Evolutionary conservation across 2,329 filamentous ascomycete species (phyloP).

Genomic region (Colletotrichum phormii): DNA sequence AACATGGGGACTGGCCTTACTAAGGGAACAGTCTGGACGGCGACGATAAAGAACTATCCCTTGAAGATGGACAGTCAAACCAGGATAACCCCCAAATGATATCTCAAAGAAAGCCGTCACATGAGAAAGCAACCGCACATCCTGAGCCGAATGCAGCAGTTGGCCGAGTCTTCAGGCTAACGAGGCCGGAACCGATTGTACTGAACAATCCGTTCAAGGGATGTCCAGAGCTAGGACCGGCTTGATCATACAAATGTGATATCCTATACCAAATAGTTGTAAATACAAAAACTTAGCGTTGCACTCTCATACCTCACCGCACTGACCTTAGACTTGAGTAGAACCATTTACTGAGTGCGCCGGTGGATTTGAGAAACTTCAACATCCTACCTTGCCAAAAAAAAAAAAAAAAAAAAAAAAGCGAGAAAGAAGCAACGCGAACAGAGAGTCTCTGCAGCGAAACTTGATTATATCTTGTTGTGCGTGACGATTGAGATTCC

Average conservation of each 20-base stretch:
- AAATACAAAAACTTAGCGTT: neutral
- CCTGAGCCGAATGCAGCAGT: neutral
- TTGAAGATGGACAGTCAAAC: neutral
- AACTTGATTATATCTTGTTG: neutral
- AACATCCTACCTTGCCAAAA: too few relatives aligned
- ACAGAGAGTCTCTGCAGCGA: neutral
- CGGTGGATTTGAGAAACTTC: neutral
- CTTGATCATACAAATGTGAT: neutral
- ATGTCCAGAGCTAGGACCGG: neutral
- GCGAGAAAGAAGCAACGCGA: neutral
- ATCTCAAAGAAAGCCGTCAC: neutral
- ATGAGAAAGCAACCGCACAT: neutral
- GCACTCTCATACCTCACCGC: neutral
- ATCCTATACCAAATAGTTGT: neutral
- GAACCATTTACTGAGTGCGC: too few relatives aligned
- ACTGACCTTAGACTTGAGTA: neutral
- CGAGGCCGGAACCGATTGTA: neutral
- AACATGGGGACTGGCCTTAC: neutral
- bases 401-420: too few relatives aligned
- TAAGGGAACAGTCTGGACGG: neutral
- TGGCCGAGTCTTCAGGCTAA: neutral
- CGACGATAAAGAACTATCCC: neutral
- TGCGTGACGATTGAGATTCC: neutral
- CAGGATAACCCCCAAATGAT: neutral
- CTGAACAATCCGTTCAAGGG: neutral